A percentile compares a stretch with the other conserved stretches of the same genome.
Evolutionary conservation across 345 rosid species (phyloP).

Genomic region (Odontarrhena argentea): DNA sequence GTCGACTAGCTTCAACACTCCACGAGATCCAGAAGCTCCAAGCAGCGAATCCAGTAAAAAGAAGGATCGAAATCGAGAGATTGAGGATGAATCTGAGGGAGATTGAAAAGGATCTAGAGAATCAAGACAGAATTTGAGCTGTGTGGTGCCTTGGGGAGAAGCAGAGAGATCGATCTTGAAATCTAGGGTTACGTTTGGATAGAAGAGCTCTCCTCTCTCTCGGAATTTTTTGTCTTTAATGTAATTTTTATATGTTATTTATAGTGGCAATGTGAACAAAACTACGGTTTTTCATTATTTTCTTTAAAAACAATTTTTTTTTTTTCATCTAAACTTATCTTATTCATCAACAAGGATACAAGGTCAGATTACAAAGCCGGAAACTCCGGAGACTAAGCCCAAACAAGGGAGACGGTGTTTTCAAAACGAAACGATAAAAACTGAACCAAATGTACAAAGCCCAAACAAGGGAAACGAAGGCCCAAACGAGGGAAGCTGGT

Average conservation of each 20-base stretch:
- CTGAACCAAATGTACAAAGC: too few species aligned
- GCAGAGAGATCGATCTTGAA: slow-evolving; percentile 29
- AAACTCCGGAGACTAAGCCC: too few species aligned
- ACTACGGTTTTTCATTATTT: neutral
- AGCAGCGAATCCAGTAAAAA: slow-evolving; percentile 5
- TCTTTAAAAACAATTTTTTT: too few species aligned
- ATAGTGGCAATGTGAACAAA: neutral
- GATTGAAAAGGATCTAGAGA: slow-evolving; percentile 14
- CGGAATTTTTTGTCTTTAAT: neutral
- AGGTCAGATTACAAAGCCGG: too few species aligned
- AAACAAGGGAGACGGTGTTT: too few species aligned
- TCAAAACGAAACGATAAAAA: too few species aligned
- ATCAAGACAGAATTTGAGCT: neutral
- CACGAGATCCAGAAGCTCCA: slow-evolving; percentile 35
- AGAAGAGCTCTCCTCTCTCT: neutral
- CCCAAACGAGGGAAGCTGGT: too few species aligned
- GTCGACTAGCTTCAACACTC: slow-evolving; percentile 18
- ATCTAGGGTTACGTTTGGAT: slow-evolving; percentile 36
- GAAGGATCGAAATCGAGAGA: slow-evolving; percentile 1
- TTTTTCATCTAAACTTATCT: too few species aligned
- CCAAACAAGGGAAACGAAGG: too few species aligned
- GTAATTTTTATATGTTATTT: neutral
- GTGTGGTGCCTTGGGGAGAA: slow-evolving; percentile 18
- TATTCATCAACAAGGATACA: too few species aligned
- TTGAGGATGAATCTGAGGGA: slow-evolving; percentile 12